Base-by-base conservation (phyloP, 2,329 filamentous ascomycete species). In the Arthrobotrys pseudoclavata region DNA sequence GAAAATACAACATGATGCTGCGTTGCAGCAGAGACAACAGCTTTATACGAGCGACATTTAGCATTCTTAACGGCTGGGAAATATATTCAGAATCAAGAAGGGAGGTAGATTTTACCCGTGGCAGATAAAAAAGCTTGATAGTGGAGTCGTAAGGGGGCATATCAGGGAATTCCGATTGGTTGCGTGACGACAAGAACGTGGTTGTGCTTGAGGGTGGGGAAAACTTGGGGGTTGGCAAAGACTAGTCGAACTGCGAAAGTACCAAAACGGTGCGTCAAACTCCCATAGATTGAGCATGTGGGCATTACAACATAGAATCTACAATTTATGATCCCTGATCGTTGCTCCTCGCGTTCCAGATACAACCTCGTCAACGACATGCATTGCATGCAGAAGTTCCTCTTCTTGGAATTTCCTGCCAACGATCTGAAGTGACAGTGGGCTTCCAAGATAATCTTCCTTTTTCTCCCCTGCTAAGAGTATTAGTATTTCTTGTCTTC, bases 391-490 rank as follows among this genome's bases (percentile, higher is more conserved):
- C 26, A 83, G 61, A 13, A 88, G 81, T 81, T 88, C 87, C 81
- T 89, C 88, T 76, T 89, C 88, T 53, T 87, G 85, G 69, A 86
- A 86, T 55, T 86, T 83, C 71, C 87, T 83, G 0, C 86, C 87
- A 5, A 89, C 86, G 22, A 89, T 81, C 80, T 89, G 87, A 71
- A 89, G 80, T 12, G 84, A 84, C 3, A 89, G 84, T 0, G 88
- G 88, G 0, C 86, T 85, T 72, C 86, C 86, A 15, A 82, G 80
- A 77, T 86, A 88, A 42, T 83, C 85, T 57, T 86, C 84, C 0
- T 86, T 84, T 18, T 84, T 84, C 80, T 86, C 83, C 55, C 81
- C 69, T 57, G 80, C 63, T 20, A 71, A 34, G 37, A 26, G 34
- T 42, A 63, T 76, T 67, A 76, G 60, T 52, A 22, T 53, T 37